A percentile compares a stretch with the other conserved stretches of the same genome.
Conservation (phyloP, 2,329 filamentous ascomycete species). For the Fusarium luffae region DNA sequence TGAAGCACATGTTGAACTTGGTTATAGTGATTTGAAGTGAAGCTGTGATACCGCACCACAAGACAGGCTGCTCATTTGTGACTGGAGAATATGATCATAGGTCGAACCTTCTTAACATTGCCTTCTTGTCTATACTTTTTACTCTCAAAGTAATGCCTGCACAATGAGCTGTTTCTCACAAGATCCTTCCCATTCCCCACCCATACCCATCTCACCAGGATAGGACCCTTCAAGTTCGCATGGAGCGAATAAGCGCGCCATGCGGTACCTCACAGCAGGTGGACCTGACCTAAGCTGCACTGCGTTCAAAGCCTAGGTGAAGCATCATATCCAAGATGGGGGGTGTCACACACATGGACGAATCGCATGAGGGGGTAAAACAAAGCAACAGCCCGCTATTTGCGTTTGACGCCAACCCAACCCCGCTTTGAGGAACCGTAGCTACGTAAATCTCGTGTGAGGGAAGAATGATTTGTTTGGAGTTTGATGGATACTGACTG, state of each 20-base stretch:
- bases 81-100: neutral
- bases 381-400: conserved; percentile 38
- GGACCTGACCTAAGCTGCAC: neutral
- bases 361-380: conserved; percentile 39
- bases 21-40: neutral
- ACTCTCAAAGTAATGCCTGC: neutral
- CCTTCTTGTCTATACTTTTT: neutral
- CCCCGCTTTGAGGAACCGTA: conserved; percentile 30
- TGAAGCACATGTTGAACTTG: neutral
- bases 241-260: neutral
- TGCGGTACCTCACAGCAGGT: conserved; percentile 8
- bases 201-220: conserved; percentile 12
- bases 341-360: conserved; percentile 30
- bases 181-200: conserved; percentile 23
- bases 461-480: conserved; percentile 16
- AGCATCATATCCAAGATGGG: neutral
- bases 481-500: conserved; percentile 5
- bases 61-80: neutral
- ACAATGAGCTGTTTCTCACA: conserved; percentile 38
- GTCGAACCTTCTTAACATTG: neutral
- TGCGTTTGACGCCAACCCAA: conserved; percentile 28
- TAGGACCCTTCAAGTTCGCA: neutral
- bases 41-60: neutral
- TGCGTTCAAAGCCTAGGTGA: neutral
- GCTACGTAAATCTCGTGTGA: conserved; percentile 31